Evolutionary conservation across 805 yeast genomes (phyloP), one percentile per base, ranked within the genome.

Genomic region (Wickerhamomyces chambardii): DNA sequence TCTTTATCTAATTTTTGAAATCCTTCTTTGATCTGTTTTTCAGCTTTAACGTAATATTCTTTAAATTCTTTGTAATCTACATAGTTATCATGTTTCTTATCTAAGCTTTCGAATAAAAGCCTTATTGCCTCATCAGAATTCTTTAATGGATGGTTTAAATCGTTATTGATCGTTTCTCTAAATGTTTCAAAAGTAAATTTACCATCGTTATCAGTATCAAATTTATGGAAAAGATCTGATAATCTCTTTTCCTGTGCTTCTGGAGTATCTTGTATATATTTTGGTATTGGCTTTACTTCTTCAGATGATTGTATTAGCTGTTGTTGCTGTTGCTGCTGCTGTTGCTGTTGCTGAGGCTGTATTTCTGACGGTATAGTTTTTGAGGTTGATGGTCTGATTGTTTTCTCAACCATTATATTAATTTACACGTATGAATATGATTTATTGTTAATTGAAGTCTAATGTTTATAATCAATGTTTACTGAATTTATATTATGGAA

Each of bases 61-160:
- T 76, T 70, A 55, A 85, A 85, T 48, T 80, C 85, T 15, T 66
- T 67, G 43, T 72, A 78, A 48, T 78, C 84, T 17, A 82, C 68
- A 9, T 64, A 56, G 19, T 66, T 59, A 43, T 79, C 86, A 12
- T 69, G 56, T 39, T 77, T 70, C 26, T 66, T 53, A 50, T 78
- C 85, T 47, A 84, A 70, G 2, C 78, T 64, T 29, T 63, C 56
- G 55, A 81, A 80, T 4, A 83, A 60, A 36, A 66, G 66, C 30
- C 60, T 59, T 31, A 81, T 68, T 25, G 86, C 76, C 34, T 68
- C 76, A 5, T 72, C 70, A 18, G 75, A 73, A 37, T 74, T 65
- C 33, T 73, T 72, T 17, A 83, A 59, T 2, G 90, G 94, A 53
- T 83, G 87, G 37, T 78, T 24, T 5, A 24, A 9, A 12, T 24